phyloP scores from a whole-genome alignment of 1,139 yeast genomes.

The Saccharomyces hybrid region DNA sequence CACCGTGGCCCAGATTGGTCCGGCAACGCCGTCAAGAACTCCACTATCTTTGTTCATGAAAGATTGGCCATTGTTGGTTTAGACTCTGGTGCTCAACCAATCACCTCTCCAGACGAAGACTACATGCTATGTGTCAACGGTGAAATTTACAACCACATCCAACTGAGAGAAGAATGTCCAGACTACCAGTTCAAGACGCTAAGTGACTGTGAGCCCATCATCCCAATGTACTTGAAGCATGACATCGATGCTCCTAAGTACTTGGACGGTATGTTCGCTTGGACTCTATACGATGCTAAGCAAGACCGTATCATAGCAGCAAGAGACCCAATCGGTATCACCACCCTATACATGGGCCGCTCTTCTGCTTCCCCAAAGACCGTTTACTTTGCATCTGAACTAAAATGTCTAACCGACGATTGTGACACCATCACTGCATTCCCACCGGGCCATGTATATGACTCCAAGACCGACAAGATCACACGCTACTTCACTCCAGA shows the following conservation, averaged over 20 bases:
- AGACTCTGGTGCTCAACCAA: conserved; percentile 87
- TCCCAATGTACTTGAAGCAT: conserved; percentile 81
- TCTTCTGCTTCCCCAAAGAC: conserved; percentile 62
- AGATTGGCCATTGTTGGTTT: no score
- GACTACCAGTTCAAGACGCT: conserved; percentile 76
- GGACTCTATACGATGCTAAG: conserved; percentile 77
- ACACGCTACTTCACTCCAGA: conserved; percentile 84
- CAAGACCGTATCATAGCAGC: conserved; percentile 90
- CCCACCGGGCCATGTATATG: conserved; percentile 98
- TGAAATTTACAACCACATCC: conserved; percentile 94
- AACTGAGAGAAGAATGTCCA: conserved; percentile 64
- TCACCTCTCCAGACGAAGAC: conserved; percentile 68
- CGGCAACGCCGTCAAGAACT: no score
- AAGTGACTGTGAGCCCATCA: conserved; percentile 95
- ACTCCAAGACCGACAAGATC: conserved; percentile 75
- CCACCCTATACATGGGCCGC: conserved; percentile 92
- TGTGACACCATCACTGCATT: conserved; percentile 88
- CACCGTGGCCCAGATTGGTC: no score
- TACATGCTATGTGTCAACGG: conserved; percentile 85
- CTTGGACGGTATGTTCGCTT: conserved; percentile 97
- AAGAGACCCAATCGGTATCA: conserved; percentile 95
- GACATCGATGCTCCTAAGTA: conserved; percentile 85
- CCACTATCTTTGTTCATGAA: no score
- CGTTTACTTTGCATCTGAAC: conserved; percentile 84
- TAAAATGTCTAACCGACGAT: conserved; percentile 86